Percentiles rank a stretch among this genome's conserved stretches.
These are phyloP conservation scores for Tephrocybe sp. DNA, from an alignment of 768 basidiomycete species.

Conservation along the genomic window DNA sequence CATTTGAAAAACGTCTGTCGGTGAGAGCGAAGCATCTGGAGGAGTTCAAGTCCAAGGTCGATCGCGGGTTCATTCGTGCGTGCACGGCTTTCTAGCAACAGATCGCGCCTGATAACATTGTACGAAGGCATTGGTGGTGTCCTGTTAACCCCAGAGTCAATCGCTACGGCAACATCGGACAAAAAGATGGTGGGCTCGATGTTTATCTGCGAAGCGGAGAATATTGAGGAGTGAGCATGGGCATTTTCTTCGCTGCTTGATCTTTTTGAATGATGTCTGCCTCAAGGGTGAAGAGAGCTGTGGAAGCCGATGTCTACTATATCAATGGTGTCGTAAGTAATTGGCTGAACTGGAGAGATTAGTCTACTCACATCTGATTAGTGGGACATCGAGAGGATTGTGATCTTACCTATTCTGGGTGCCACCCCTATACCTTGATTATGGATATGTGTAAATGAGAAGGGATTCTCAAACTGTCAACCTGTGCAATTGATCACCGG, in stretches of 20 bases:
- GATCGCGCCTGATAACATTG: not conserved
- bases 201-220: conserved; percentile 54
- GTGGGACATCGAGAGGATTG: conserved; percentile 60
- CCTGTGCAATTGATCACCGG: too few relatives aligned
- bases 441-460: not conserved
- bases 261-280: not conserved
- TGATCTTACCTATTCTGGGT: conserved; percentile 45
- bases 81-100: conserved; percentile 4
- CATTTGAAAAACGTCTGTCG: conserved; percentile 54
- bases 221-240: conserved; percentile 47
- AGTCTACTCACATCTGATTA: conserved; percentile 18
- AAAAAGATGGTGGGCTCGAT: conserved; percentile 65
- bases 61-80: conserved; percentile 53
- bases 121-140: conserved; percentile 64
- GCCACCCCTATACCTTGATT: conserved; percentile 31
- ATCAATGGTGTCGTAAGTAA: conserved; percentile 39
- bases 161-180: conserved; percentile 40
- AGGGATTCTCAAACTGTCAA: too few relatives aligned
- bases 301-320: conserved; percentile 44
- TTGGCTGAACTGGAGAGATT: not conserved
- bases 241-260: not conserved
- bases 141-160: conserved; percentile 58
- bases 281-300: conserved; percentile 34
- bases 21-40: conserved; percentile 56
- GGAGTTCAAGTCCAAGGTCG: conserved; percentile 38